These are phyloP conservation scores for Tricholoma bakamatsutake DNA, from an alignment of 768 basidiomycete genomes.

Conservation along the genomic window DNA sequence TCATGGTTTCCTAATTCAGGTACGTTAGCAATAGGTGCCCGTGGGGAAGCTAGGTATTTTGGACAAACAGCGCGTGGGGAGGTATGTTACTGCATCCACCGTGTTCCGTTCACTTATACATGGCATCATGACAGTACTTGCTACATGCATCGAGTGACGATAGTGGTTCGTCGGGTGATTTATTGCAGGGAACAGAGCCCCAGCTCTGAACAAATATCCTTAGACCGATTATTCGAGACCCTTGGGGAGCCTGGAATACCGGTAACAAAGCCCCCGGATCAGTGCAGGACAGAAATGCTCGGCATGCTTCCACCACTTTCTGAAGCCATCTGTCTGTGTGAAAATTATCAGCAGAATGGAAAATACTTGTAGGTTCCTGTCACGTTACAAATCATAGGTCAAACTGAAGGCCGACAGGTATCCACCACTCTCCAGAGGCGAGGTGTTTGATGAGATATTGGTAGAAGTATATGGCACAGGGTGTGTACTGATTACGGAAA, in stretches of 20 bases:
- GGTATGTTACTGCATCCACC: constrained; percentile 29
- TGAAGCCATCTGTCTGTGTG: constrained; percentile 55
- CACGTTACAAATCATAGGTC: neutral
- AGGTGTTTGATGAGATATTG: constrained; percentile 54
- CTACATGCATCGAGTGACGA: constrained; percentile 34
- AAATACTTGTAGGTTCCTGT: constrained; percentile 43
- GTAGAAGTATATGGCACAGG: constrained; percentile 46
- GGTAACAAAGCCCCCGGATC: too few species aligned
- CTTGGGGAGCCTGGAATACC: too few species aligned
- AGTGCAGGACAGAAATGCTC: constrained; percentile 30
- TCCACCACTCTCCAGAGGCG: constrained; percentile 44
- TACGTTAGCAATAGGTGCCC: constrained; percentile 49
- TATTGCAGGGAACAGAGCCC: constrained; percentile 18
- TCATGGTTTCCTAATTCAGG: constrained; percentile 25
- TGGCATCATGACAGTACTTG: constrained; percentile 37
- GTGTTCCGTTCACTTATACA: too few species aligned
- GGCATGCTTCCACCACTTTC: constrained; percentile 46
- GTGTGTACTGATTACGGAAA: constrained; percentile 19
- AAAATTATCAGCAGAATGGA: constrained; percentile 60
- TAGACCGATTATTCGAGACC: too few species aligned
- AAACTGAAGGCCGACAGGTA: constrained; percentile 31
- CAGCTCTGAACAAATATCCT: constrained; percentile 2
- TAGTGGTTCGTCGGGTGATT: constrained; percentile 7
- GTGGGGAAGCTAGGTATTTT: constrained; percentile 50
- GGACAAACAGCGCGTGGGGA: constrained; percentile 66